These are phyloP conservation scores for Fusarium foetens DNA, from an alignment of 2,329 filamentous ascomycete genomes.

Conservation along the genomic window DNA sequence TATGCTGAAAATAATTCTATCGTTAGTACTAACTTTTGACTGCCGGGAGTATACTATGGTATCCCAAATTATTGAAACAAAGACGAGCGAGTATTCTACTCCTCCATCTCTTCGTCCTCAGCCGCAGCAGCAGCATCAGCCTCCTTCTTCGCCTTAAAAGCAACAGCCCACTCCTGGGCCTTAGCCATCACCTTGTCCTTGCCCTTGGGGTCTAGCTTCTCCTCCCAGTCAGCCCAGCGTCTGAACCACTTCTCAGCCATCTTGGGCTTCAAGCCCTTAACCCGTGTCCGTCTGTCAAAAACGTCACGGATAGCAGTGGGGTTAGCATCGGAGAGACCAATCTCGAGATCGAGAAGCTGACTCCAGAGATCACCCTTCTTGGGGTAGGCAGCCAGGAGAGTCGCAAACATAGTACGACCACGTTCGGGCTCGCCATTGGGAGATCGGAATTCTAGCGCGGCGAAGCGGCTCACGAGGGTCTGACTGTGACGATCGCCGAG, in stretches of 20 bases:
- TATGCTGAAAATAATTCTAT: conserved; percentile 29
- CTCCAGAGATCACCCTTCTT: conserved; percentile 95
- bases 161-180: conserved; percentile 75
- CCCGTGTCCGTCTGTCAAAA: conserved; percentile 81
- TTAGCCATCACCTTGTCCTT: conserved; percentile 76
- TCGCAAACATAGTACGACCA: conserved; percentile 94
- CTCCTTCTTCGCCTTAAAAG: conserved; percentile 58
- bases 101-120: conserved; percentile 51
- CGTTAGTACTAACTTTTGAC: conserved; percentile 38
- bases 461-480: conserved; percentile 86
- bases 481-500: conserved; percentile 73
- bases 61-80: conserved; percentile 39
- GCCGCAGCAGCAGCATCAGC: conserved; percentile 46
- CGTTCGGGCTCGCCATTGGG: conserved; percentile 85
- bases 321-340: conserved; percentile 67
- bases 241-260: conserved; percentile 90
- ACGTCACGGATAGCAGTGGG: conserved; percentile 72
- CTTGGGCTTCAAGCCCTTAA: conserved; percentile 79
- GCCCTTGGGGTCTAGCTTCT: conserved; percentile 72
- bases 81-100: conserved; percentile 34
- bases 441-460: conserved; percentile 89
- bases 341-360: conserved; percentile 88
- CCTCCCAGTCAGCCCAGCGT: conserved; percentile 91
- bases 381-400: conserved; percentile 82
- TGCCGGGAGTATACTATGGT: conserved; percentile 33